phyloP scores from a whole-genome alignment of 208 protist species.

The Crithidia bombi region DNA sequence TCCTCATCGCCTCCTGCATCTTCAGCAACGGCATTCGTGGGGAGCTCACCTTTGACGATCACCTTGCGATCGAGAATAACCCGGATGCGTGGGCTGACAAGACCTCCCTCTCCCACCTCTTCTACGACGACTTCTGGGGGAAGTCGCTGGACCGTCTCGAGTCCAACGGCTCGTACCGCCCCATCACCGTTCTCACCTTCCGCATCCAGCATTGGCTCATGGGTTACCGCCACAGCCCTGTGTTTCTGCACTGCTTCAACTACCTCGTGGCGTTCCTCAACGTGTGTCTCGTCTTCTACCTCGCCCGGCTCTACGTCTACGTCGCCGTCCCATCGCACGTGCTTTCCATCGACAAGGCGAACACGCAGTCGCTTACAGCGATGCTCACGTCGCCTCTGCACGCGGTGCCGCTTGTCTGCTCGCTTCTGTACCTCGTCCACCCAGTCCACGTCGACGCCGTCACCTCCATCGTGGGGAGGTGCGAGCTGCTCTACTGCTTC shows the following conservation, averaged over 20 bases:
- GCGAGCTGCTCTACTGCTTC: conserved; percentile 74
- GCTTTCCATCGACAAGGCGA: neutral
- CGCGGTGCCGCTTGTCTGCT: conserved; percentile 40
- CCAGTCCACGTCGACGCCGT: conserved; percentile 91
- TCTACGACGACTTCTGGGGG: conserved; percentile 78
- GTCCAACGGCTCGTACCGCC: conserved; percentile 67
- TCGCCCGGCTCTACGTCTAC: conserved; percentile 46
- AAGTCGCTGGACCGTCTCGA: conserved; percentile 36
- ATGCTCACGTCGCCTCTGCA: conserved; percentile 23
- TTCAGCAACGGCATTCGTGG: conserved; percentile 41
- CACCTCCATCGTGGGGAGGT: conserved; percentile 79
- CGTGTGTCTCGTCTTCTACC: conserved; percentile 48
- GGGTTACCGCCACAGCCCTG: conserved; percentile 49
- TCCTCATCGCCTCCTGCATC: conserved; percentile 31
- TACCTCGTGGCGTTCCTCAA: conserved; percentile 52
- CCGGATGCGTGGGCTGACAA: conserved; percentile 38
- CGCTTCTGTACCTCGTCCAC: conserved; percentile 77
- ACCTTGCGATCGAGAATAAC: conserved; percentile 61
- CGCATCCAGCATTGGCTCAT: conserved; percentile 65
- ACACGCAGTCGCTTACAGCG: conserved; percentile 1
- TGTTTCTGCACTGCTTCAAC: conserved; percentile 48
- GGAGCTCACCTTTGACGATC: conserved; percentile 75
- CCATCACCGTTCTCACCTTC: conserved; percentile 67
- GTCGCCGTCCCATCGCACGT: neutral
- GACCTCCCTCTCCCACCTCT: conserved; percentile 34